Percentiles rank a stretch among this genome's conserved stretches.
Conservation (phyloP, 805 yeast species). For the Spencermartinsiella europaea region DNA sequence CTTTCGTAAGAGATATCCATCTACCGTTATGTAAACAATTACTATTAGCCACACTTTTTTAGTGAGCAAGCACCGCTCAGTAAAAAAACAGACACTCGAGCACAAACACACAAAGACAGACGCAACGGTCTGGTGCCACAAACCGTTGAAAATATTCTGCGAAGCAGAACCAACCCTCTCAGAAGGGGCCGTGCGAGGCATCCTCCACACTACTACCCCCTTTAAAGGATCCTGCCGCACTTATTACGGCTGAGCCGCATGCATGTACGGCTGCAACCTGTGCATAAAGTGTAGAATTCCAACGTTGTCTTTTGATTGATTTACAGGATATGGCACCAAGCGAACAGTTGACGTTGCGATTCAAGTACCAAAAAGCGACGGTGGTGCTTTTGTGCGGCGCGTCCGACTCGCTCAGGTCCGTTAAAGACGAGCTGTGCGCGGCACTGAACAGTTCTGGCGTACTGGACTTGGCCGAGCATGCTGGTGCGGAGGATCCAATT, state of each 20-base stretch:
- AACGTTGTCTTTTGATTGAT: background rate
- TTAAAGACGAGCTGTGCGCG: slow-evolving; percentile 14
- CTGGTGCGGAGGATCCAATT: background rate
- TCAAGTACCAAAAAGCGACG: slow-evolving; percentile 9
- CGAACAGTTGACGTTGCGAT: slow-evolving; percentile 8
- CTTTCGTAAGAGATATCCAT: too few species aligned
- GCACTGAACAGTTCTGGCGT: slow-evolving; percentile 9
- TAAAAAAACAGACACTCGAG: too few species aligned
- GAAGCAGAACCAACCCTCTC: background rate
- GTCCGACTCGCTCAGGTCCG: slow-evolving; percentile 20
- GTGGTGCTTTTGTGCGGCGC: slow-evolving; percentile 16
- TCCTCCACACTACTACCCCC: too few species aligned
- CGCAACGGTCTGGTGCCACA: background rate
- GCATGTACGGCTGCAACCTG: background rate
- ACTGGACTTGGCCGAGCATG: slow-evolving; percentile 7
- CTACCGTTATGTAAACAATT: too few species aligned
- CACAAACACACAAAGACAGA: too few species aligned
- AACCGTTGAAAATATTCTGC: too few species aligned
- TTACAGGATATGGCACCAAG: background rate
- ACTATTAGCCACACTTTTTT: too few species aligned
- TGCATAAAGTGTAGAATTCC: background rate
- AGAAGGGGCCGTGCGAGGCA: too few species aligned
- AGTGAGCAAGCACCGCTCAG: too few species aligned
- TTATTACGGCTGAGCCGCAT: too few species aligned
- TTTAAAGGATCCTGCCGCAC: too few species aligned